phyloP scores from a whole-genome alignment of 192 early-diverging fungal species.

The Coemansia sp. region DNA sequence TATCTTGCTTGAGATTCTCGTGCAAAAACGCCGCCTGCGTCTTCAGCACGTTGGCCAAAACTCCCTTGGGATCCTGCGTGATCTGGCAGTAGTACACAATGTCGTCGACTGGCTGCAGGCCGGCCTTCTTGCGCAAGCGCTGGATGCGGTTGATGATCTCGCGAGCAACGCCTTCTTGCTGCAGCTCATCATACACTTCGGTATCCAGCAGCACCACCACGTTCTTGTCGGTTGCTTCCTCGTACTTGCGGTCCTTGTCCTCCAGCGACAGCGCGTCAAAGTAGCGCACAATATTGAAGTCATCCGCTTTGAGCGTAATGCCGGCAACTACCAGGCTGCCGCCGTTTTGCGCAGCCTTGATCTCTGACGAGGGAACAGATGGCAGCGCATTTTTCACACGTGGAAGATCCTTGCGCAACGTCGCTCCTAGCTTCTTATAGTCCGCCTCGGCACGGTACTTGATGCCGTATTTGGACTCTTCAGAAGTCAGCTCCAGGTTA shows the following conservation, averaged over 20 bases:
- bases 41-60: constrained; percentile 68
- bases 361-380: constrained; percentile 66
- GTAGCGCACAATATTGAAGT: constrained; percentile 81
- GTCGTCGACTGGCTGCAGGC: constrained; percentile 82
- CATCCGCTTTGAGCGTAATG: constrained; percentile 72
- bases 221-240: constrained; percentile 76
- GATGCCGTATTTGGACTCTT: constrained; percentile 90
- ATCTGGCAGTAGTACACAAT: constrained; percentile 82
- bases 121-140: constrained; percentile 93
- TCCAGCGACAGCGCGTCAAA: constrained; percentile 67
- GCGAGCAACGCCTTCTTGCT: constrained; percentile 87
- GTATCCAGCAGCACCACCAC: constrained; percentile 86
- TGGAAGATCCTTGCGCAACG: constrained; percentile 83
- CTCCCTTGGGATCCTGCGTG: constrained; percentile 64
- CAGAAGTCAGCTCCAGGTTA: constrained; percentile 79
- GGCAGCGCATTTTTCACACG: constrained; percentile 85
- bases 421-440: constrained; percentile 80
- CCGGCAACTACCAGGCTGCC: constrained; percentile 75
- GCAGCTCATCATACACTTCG: constrained; percentile 73
- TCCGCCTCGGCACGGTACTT: constrained; percentile 92
- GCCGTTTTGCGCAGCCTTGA: constrained; percentile 75
- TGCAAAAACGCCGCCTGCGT: constrained; percentile 70
- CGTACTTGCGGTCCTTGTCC: constrained; percentile 56
- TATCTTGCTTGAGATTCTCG: constrained; percentile 69
- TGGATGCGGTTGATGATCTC: constrained; percentile 98